Evolutionary conservation across 2,329 filamentous ascomycete species (phyloP), one percentile per base, ranked within the genome.

Genomic region (Aureobasidium melanogenum): DNA sequence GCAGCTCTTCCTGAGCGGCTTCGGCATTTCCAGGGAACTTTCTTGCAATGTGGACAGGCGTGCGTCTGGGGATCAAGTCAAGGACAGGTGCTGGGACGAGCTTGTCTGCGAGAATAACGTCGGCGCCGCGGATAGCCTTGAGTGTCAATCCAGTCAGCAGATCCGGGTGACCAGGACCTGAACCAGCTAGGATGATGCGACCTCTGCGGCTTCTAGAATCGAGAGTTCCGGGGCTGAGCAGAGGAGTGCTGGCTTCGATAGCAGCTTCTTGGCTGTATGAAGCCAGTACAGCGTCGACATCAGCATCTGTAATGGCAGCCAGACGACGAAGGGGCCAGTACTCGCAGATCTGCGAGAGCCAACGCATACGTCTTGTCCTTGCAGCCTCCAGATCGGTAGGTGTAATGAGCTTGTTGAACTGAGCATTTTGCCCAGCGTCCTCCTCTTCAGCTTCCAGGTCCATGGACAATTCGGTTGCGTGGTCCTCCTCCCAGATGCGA

Each of bases 21-120:
- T 99, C 94, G 43, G 94, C 94, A 74, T 99, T 97, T 24, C 94
- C 94, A 0, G 94, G 94, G 75, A 99, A 99, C 73, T 99, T 99
- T 69, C 92, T 88, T 5, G 94, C 93, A 68, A 99, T 99, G 68
- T 90, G 86, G 14, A 97, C 87, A 10, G 88, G 87, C 9, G 92
- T 96, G 59, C 93, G 85, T 38, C 94, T 89, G 1, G 94, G 94
- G 61, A 97, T 88, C 17, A 99, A 84, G 65, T 93, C 89, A 10
- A 99, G 80, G 2, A 99, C 90, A 8, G 88, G 85, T 0, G 89
- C 82, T 0, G 94, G 90, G 3, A 94, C 89, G 51, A 94, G 86
- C 75, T 94, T 94, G 76, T 94, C 89, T 44, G 89, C 89, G 5
- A 94, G 84, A 63, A 94, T 82, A n/a, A 94, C 75, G 71, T 93